These are phyloP conservation scores for Somion occarium DNA, from an alignment of 1,284 basidiomycete genomes.

Conservation along the genomic window DNA sequence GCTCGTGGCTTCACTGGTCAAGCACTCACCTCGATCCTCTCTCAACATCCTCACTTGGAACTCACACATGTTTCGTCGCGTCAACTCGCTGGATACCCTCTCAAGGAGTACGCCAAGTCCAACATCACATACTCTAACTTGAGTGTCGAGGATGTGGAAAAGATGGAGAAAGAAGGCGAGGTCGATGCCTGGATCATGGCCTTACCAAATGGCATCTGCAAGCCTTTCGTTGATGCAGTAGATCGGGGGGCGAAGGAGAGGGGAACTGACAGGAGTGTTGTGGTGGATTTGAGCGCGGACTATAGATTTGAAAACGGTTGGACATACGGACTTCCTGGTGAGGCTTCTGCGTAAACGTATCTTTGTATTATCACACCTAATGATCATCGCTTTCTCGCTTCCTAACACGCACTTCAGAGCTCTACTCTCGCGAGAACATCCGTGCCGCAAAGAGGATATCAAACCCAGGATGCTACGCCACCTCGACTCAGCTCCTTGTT, in stretches of 20 bases:
- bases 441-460: slow-evolving; percentile 80
- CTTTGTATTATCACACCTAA: slow-evolving; percentile 23
- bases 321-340: slow-evolving; percentile 99
- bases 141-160: slow-evolving; percentile 70
- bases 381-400: too few relatives aligned
- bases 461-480: slow-evolving; percentile 97
- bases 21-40: slow-evolving; percentile 82
- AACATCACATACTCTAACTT: slow-evolving; percentile 79
- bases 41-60: slow-evolving; percentile 81
- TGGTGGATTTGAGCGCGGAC: slow-evolving; percentile 94
- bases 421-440: slow-evolving; percentile 78
- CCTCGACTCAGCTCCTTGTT: slow-evolving; percentile 87
- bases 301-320: slow-evolving; percentile 93
- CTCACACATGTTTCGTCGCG: slow-evolving; percentile 96
- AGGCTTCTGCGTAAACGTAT: slow-evolving; percentile 43
- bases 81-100: slow-evolving; percentile 81
- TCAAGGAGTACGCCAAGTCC: slow-evolving; percentile 83
- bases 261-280: slow-evolving; percentile 54
- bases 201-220: slow-evolving; percentile 94
- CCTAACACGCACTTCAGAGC: slow-evolving; percentile 52
- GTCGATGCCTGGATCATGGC: slow-evolving; percentile 99
- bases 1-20: slow-evolving; percentile 96
- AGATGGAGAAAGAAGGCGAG: slow-evolving; percentile 82
- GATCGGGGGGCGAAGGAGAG: slow-evolving; percentile 67
- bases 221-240: slow-evolving; percentile 96